These are phyloP conservation scores for Psidium guajava DNA, from an alignment of 345 rosid species.

Conservation along the genomic window DNA sequence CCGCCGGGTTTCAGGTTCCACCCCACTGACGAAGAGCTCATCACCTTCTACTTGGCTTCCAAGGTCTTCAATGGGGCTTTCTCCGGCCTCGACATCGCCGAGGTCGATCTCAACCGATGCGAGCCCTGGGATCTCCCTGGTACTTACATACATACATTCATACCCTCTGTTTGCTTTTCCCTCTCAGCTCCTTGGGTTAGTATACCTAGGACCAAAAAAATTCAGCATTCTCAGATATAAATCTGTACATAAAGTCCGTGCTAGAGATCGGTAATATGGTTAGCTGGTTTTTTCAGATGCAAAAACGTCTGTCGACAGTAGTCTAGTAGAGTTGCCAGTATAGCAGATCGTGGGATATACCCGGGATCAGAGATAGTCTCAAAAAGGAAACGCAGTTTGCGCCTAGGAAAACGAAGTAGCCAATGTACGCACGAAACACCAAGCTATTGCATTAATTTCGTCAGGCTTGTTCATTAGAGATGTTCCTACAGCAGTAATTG, in stretches of 20 bases:
- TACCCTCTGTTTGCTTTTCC: background rate
- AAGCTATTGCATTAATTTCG: background rate
- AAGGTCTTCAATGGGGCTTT: slow-evolving; percentile 71
- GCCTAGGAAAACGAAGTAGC: background rate
- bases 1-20: slow-evolving; percentile 98
- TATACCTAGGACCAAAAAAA: background rate
- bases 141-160: slow-evolving; percentile 1
- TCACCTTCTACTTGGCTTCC: slow-evolving; percentile 80
- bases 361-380: background rate
- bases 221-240: background rate
- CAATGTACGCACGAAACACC: background rate
- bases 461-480: background rate
- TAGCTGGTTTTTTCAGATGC: background rate
- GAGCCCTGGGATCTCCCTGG: slow-evolving; percentile 99
- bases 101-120: slow-evolving; percentile 86
- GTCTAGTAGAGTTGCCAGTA: background rate
- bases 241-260: background rate
- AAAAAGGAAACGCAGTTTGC: background rate
- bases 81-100: slow-evolving; percentile 64
- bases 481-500: background rate
- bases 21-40: slow-evolving; percentile 94
- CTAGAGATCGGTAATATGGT: background rate
- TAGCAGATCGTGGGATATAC: background rate
- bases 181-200: background rate
- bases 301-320: background rate